phyloP scores from a whole-genome alignment of 495 filamentous ascomycete species.

The Penicillium goetzii region DNA sequence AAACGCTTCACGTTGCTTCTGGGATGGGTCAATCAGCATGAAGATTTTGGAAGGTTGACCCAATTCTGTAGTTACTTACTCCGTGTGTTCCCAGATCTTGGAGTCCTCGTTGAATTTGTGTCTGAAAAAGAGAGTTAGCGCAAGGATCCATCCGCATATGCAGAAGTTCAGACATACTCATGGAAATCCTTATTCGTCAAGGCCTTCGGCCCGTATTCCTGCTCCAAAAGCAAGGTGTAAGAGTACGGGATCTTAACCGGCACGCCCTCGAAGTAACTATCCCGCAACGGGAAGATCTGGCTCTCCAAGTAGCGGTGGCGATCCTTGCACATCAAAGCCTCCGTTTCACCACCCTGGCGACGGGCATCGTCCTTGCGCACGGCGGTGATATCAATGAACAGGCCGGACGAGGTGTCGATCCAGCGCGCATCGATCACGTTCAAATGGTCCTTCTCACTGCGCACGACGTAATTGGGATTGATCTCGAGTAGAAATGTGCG shows the following conservation, averaged over 20 bases:
- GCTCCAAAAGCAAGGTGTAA: slow-evolving; percentile 70
- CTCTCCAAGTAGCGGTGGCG: slow-evolving; percentile 57
- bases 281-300: slow-evolving; percentile 79
- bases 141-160: background rate
- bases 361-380: slow-evolving; percentile 50
- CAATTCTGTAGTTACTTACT: slow-evolving; percentile 1
- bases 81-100: slow-evolving; percentile 37
- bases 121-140: slow-evolving; percentile 21
- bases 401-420: slow-evolving; percentile 62
- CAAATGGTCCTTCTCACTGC: slow-evolving; percentile 44
- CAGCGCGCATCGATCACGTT: slow-evolving; percentile 66
- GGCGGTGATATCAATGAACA: slow-evolving; percentile 68
- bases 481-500: slow-evolving; percentile 61
- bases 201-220: slow-evolving; percentile 73
- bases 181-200: slow-evolving; percentile 66
- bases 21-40: background rate
- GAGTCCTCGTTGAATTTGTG: slow-evolving; percentile 43
- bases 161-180: slow-evolving; percentile 50
- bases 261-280: slow-evolving; percentile 76
- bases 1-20: slow-evolving; percentile 19
- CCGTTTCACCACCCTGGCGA: slow-evolving; percentile 36
- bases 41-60: background rate
- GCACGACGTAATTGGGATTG: slow-evolving; percentile 60
- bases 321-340: slow-evolving; percentile 61
- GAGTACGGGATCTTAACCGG: slow-evolving; percentile 75